Conservation (phyloP, 2,329 filamentous ascomycete genomes). For the Botrytis aclada region DNA sequence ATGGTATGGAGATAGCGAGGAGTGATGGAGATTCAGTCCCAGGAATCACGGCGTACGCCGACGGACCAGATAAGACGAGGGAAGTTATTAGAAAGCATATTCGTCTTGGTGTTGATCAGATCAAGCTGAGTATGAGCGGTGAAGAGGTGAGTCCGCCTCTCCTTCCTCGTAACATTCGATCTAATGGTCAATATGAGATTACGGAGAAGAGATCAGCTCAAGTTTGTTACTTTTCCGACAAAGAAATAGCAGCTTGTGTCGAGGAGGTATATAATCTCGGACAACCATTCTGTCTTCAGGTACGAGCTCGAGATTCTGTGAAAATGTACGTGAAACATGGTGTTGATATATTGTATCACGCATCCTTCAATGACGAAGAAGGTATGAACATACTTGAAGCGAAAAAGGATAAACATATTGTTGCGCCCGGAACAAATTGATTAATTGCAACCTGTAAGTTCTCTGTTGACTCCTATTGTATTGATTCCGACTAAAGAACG, state of each 20-base stretch:
- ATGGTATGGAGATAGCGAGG: slow-evolving; percentile 48
- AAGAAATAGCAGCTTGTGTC: slow-evolving; percentile 46
- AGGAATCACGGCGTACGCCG: slow-evolving; percentile 38
- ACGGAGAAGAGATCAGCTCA: slow-evolving; percentile 40
- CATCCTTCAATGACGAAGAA: slow-evolving; percentile 43
- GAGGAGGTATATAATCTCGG: slow-evolving; percentile 44
- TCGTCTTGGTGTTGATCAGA: slow-evolving; percentile 43
- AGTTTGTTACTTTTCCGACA: slow-evolving; percentile 46
- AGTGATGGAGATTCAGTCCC: slow-evolving; percentile 45
- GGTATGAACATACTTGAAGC: slow-evolving; percentile 42
- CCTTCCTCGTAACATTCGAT: background rate
- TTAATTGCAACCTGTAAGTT: slow-evolving; percentile 37
- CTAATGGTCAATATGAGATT: slow-evolving; percentile 17
- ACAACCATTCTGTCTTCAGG: slow-evolving; percentile 43
- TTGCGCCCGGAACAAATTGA: slow-evolving; percentile 45
- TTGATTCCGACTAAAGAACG: background rate
- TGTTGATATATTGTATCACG: slow-evolving; percentile 48
- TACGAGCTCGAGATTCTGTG: slow-evolving; percentile 44
- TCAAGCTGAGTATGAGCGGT: slow-evolving; percentile 44
- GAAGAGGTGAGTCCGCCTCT: slow-evolving; percentile 24
- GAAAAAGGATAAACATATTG: slow-evolving; percentile 41
- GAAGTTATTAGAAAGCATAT: slow-evolving; percentile 40
- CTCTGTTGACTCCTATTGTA: background rate
- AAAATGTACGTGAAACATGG: slow-evolving; percentile 45
- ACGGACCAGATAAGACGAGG: slow-evolving; percentile 44